These are phyloP conservation scores for Sordaria brevicollis DNA, from an alignment of 495 filamentous ascomycete genomes.

Conservation along the genomic window DNA sequence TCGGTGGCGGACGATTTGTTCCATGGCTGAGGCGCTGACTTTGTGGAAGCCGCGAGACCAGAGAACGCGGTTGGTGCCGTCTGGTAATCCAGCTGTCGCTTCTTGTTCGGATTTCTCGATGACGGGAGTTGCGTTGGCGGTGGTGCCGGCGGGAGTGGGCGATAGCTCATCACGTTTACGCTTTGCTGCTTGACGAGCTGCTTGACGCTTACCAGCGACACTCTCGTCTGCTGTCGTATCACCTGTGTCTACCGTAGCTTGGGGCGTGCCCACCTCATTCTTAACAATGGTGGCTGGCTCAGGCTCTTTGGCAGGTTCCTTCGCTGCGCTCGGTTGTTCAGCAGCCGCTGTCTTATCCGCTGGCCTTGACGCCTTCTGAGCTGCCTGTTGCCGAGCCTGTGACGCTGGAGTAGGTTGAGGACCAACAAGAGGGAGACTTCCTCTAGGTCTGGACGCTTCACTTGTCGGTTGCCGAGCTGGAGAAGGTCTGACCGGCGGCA, in stretches of 20 bases:
- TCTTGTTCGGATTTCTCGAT: background rate
- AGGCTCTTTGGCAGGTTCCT: constrained; percentile 5
- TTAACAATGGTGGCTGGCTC: constrained; percentile 42
- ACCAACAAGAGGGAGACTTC: background rate
- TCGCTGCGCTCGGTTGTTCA: background rate
- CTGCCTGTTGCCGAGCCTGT: constrained; percentile 5
- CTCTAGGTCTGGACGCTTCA: background rate
- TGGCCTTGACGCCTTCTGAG: constrained; percentile 7
- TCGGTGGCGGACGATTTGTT: constrained; percentile 75
- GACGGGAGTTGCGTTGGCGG: constrained; percentile 2
- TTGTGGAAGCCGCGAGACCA: constrained; percentile 70
- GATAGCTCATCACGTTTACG: constrained; percentile 38
- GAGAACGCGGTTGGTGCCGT: constrained; percentile 48
- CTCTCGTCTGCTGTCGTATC: constrained; percentile 42
- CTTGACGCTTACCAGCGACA: constrained; percentile 14
- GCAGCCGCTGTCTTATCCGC: background rate
- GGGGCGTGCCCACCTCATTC: constrained; percentile 55
- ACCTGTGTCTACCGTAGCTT: constrained; percentile 36
- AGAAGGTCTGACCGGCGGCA: background rate
- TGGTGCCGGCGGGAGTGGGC: constrained; percentile 12
- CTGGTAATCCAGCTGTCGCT: background rate
- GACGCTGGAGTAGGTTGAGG: constrained; percentile 18
- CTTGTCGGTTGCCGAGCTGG: background rate
- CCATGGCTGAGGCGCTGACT: constrained; percentile 67
- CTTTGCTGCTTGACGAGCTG: constrained; percentile 21